Evolutionary conservation across 2,329 filamentous ascomycete genomes (phyloP).

Genomic region (Fusarium virguliforme): DNA sequence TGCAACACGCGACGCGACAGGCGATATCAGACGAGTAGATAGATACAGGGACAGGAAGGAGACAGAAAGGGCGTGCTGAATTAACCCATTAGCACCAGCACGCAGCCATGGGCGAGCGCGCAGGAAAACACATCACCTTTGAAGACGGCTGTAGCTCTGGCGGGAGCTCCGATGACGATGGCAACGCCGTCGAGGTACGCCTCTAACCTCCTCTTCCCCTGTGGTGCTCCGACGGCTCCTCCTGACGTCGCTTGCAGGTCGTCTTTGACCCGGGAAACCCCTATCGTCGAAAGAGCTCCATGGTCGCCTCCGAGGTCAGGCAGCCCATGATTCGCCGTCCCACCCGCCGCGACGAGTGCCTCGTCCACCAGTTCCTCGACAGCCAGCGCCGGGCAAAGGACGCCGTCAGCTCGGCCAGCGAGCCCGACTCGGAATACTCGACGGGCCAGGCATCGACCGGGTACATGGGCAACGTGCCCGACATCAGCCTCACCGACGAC

Average conservation of each 20-base stretch:
- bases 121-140: constrained; percentile 49
- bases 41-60: neutral
- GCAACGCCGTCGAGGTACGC: constrained; percentile 66
- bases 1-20: constrained; percentile 25
- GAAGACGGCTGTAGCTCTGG: constrained; percentile 59
- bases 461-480: constrained; percentile 35
- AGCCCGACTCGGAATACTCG: constrained; percentile 50
- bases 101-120: constrained; percentile 40
- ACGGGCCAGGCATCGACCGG: constrained; percentile 52
- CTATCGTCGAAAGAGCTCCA: constrained; percentile 77
- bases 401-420: constrained; percentile 49
- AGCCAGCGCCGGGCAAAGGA: constrained; percentile 63
- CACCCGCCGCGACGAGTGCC: constrained; percentile 68
- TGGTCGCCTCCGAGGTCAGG: constrained; percentile 68
- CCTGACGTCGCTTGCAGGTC: constrained; percentile 61
- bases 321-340: constrained; percentile 52
- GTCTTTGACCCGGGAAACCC: constrained; percentile 74
- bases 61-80: neutral
- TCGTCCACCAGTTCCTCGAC: constrained; percentile 77
- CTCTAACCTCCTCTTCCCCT: neutral
- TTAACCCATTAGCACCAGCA: neutral
- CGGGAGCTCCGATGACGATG: constrained; percentile 67
- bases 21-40: constrained; percentile 14
- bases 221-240: neutral
- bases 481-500: constrained; percentile 32